Percentiles rank a stretch among this genome's conserved stretches.
Evolutionary conservation across 2,329 filamentous ascomycete genomes (phyloP).

Genomic region (Emmonsia crescens): DNA sequence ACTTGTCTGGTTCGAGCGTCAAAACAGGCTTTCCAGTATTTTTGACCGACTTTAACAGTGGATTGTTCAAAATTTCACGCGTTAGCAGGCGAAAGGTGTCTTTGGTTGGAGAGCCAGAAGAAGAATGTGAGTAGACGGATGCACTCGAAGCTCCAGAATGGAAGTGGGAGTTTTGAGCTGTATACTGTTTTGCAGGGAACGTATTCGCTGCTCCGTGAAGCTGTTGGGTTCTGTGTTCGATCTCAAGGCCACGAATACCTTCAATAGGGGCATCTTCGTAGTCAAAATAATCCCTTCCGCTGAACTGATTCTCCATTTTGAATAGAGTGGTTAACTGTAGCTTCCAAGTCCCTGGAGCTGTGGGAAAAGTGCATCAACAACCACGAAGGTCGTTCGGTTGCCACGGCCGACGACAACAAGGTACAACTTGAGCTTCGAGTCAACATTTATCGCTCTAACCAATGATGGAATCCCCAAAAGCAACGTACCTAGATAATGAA

Average conservation of each 20-base stretch:
- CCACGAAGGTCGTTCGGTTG: background rate
- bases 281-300: background rate
- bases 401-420: background rate
- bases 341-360: background rate
- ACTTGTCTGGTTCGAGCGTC: slow-evolving; percentile 12
- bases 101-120: slow-evolving; percentile 7
- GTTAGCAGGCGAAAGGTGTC: slow-evolving; percentile 12
- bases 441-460: background rate
- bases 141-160: background rate
- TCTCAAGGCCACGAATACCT: background rate
- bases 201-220: background rate
- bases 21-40: slow-evolving; percentile 1
- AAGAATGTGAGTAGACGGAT: slow-evolving; percentile 4
- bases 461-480: background rate
- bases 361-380: background rate
- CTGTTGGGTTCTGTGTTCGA: background rate
- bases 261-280: background rate
- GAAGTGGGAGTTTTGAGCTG: background rate
- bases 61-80: slow-evolving; percentile 13
- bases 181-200: background rate
- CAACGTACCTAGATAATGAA: background rate
- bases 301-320: slow-evolving; percentile 3
- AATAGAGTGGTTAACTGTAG: background rate
- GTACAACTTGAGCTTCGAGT: background rate
- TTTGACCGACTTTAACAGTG: slow-evolving; percentile 8